phyloP scores from a whole-genome alignment of 345 rosid genomes.

The Gossypium turneri region DNA sequence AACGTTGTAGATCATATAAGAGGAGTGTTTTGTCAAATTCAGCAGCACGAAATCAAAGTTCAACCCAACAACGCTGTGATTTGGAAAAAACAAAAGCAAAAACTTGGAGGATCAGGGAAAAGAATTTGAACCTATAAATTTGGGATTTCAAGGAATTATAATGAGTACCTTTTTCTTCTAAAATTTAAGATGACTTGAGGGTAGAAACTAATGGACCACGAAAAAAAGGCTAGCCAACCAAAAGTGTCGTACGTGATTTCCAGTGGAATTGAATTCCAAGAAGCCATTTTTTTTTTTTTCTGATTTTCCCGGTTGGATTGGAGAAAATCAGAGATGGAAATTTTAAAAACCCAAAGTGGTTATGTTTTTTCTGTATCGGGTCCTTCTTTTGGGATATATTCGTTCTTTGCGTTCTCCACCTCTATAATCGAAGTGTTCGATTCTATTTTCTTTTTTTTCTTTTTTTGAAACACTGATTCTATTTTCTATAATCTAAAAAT shows the following conservation, averaged over 20 bases:
- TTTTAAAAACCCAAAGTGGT: not conserved
- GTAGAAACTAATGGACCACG: constrained; percentile 88
- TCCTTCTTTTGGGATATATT: not conserved
- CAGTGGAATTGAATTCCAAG: constrained; percentile 78
- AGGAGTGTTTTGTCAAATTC: constrained; percentile 91
- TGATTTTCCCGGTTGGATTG: constrained; percentile 3
- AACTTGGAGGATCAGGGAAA: not conserved
- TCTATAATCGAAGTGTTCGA: not conserved
- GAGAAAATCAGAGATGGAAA: not conserved
- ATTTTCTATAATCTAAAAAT: too few relatives aligned
- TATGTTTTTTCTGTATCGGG: not conserved
- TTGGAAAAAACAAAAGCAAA: not conserved
- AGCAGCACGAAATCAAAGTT: constrained; percentile 83
- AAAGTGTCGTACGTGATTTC: constrained; percentile 57
- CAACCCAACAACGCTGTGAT: constrained; percentile 76
- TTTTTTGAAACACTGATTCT: not conserved
- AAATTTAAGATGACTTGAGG: constrained; percentile 82
- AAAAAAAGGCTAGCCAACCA: constrained; percentile 75
- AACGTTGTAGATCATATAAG: constrained; percentile 84
- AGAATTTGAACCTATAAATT: not conserved
- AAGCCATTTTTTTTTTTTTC: constrained; percentile 48
- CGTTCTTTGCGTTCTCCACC: not conserved
- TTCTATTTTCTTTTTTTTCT: not conserved
- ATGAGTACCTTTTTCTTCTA: constrained; percentile 55
- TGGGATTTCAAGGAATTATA: not conserved